phyloP scores from a whole-genome alignment of 169 alveolate genomes.

The Plasmodium gonderi region DNA sequence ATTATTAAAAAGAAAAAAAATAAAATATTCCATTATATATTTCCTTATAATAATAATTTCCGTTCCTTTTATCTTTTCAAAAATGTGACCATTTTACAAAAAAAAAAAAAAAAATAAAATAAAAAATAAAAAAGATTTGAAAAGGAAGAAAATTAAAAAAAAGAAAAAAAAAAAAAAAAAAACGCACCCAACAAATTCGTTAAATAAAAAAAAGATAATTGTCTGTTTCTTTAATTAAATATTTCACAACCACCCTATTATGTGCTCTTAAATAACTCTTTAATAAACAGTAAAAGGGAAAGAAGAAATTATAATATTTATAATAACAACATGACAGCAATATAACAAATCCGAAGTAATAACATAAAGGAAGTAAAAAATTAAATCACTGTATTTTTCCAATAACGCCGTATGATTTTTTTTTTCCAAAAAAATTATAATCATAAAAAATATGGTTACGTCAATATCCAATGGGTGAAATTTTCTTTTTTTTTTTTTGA shows the following conservation, averaged over 20 bases:
- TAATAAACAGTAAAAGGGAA: not conserved
- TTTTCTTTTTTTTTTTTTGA: too few relatives aligned
- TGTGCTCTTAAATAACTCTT: not conserved
- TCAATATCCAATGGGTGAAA: too few relatives aligned
- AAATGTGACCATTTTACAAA: not conserved
- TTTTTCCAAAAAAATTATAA: not conserved
- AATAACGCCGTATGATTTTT: not conserved
- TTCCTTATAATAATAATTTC: not conserved
- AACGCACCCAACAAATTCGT: not conserved
- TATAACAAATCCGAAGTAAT: not conserved
- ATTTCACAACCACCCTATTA: not conserved
- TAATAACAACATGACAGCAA: not conserved
- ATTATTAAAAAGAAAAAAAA: not conserved
- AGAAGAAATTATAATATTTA: not conserved
- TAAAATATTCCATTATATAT: not conserved
- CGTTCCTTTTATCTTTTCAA: not conserved
- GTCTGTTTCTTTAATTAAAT: not conserved
- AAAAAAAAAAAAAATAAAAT: not conserved
- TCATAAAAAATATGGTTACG: too few relatives aligned
- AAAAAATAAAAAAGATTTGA: too few relatives aligned
- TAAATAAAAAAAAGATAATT: not conserved
- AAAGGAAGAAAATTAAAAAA: not conserved
- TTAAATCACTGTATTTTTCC: slow-evolving; percentile 3
- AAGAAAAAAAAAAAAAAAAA: not conserved
- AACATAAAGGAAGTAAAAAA: not conserved